phyloP scores from a whole-genome alignment of 768 basidiomycete genomes.

The Tulasnella sp. region DNA sequence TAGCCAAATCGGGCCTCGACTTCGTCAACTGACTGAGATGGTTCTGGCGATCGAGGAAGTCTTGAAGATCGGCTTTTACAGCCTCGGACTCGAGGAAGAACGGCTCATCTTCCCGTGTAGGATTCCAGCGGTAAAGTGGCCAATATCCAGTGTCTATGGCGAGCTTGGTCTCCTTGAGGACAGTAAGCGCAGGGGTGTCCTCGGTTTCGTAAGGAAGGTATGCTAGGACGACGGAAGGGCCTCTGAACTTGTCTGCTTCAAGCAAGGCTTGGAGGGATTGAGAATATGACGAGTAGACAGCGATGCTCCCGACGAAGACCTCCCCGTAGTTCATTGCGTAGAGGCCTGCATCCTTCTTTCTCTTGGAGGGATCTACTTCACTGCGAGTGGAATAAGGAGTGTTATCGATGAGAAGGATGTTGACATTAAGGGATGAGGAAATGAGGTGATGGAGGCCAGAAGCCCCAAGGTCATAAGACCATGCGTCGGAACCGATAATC shows the following conservation, averaged over 20 bases:
- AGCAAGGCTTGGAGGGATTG: constrained; percentile 88
- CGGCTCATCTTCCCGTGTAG: constrained; percentile 76
- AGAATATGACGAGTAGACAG: constrained; percentile 91
- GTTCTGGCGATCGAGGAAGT: constrained; percentile 94
- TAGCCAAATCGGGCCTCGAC: constrained; percentile 72
- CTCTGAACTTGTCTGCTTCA: constrained; percentile 86
- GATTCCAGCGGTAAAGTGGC: constrained; percentile 98
- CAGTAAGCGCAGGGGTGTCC: constrained; percentile 70
- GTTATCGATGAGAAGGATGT: constrained; percentile 93
- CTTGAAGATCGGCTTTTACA: constrained; percentile 87
- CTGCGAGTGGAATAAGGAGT: constrained; percentile 80
- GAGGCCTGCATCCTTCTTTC: constrained; percentile 94
- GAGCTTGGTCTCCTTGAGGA: constrained; percentile 96
- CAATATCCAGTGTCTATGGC: constrained; percentile 96
- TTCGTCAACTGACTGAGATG: constrained; percentile 91
- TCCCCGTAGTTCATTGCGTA: constrained; percentile 99
- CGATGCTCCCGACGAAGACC: constrained; percentile 92
- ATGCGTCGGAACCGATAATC: constrained; percentile 98
- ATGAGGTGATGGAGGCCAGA: constrained; percentile 95
- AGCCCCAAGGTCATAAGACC: constrained; percentile 95
- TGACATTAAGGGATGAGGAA: constrained; percentile 85
- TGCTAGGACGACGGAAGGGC: constrained; percentile 88
- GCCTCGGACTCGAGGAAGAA: constrained; percentile 91
- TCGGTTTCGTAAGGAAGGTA: constrained; percentile 88
- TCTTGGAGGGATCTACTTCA: constrained; percentile 60